Base-by-base conservation (phyloP, 495 filamentous ascomycete genomes). In the Aspergillus campestris region DNA sequence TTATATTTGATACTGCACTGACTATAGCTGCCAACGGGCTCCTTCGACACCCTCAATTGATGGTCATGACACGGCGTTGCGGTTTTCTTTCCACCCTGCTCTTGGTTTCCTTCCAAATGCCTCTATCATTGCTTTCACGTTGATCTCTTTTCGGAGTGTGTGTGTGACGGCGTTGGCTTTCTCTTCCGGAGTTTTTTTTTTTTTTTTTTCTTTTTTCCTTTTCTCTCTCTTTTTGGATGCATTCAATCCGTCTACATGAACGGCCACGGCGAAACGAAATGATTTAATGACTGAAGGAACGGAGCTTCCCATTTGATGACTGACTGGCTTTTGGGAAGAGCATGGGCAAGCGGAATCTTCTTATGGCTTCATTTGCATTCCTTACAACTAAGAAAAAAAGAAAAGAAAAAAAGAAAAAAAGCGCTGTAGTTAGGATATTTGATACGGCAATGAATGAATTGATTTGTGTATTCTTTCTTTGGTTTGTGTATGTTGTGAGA, bases 281-380 rank as follows among this genome's bases (percentile, higher is more conserved):
- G 62, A 67, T 55, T 54, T 67, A 49, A 66, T 57, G 18, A 24
- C 18, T 24, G 64, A 67, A 61, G 59, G 54, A 61, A 62, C 48
- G 56, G 51, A 51, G 42, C 48, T 40, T 15, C 36, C 40, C 33
- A 51, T 41, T 42, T 51, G 44, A 57, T 40, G 48, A 51, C 18
- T 47, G 47, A 47, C 52, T 42, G 49, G 35, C 30, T 38, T 51
- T 42, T 33, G 46, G 33, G 34, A n/a, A 38, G 31, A 44, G 38
- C 51, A 45, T 52, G 42, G 43, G 40, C 44, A 46, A 48, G 42
- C 33, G 45, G 36, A 36, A 39, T 51, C 32, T 31, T 51, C 49
- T 30, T 30, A 32, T 36, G 8, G 11, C 42, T 27, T 38, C 34
- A 38, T 45, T 47, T 24, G 1, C 18, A 24, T 24, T 24, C 18